phyloP scores from a whole-genome alignment of 768 basidiomycete species.

The Podaxis mareebaensis region DNA sequence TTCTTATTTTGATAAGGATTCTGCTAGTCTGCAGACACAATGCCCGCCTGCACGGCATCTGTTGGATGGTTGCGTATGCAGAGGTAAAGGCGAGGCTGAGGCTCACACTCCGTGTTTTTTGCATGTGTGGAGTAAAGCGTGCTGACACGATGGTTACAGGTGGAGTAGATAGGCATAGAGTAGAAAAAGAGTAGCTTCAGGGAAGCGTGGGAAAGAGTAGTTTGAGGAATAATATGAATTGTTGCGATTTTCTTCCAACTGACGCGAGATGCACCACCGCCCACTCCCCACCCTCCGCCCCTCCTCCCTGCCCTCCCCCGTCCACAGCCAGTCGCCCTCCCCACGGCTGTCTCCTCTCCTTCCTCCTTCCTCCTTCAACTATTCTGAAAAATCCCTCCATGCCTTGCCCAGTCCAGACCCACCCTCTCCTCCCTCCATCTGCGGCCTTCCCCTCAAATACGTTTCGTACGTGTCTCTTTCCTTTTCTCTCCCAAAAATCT shows the following conservation, averaged over 20 bases:
- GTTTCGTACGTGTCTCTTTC: conserved; percentile 57
- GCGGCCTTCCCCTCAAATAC: conserved; percentile 77
- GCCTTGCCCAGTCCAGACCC: conserved; percentile 33
- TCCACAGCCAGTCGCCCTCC: conserved; percentile 29
- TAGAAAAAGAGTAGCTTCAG: not conserved
- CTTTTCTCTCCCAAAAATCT: conserved; percentile 1
- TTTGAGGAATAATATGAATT: conserved; percentile 6
- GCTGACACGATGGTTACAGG: too few species aligned
- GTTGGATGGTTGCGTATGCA: conserved; percentile 67
- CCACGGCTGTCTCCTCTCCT: conserved; percentile 54
- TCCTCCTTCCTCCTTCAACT: conserved; percentile 46
- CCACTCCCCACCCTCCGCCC: conserved; percentile 55
- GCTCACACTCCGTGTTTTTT: conserved; percentile 20
- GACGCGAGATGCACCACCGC: conserved; percentile 55
- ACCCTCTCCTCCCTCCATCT: conserved; percentile 51
- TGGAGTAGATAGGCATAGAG: not conserved
- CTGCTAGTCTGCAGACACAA: conserved; percentile 29
- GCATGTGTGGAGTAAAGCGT: not conserved
- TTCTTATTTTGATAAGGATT: conserved; percentile 36
- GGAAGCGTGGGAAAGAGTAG: conserved; percentile 7
- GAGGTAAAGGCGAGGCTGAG: conserved; percentile 93
- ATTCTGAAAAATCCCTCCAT: conserved; percentile 37
- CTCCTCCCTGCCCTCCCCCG: conserved; percentile 40
- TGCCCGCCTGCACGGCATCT: too few species aligned
- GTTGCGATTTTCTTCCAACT: conserved; percentile 1